Conservation (phyloP, 164 flowering plant genomes). For the Magnolia officinalis region DNA sequence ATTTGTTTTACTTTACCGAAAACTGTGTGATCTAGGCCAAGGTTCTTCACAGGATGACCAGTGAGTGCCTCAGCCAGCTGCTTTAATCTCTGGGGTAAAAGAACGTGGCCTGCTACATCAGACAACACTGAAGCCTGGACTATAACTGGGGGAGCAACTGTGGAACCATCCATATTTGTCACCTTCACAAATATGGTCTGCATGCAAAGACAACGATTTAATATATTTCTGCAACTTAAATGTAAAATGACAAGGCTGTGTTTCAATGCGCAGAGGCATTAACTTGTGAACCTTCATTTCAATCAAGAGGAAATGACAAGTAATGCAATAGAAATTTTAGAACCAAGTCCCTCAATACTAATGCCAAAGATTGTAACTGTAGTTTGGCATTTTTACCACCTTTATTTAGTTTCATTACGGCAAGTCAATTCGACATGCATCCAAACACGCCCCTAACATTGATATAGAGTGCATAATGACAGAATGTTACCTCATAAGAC, state of each 20-base stretch:
- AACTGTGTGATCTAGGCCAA: constrained; percentile 65
- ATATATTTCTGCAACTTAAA: not conserved
- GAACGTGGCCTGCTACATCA: constrained; percentile 30
- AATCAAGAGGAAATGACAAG: no score
- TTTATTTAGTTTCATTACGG: not conserved
- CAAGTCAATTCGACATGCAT: not conserved
- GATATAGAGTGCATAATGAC: not conserved
- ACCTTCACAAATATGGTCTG: constrained; percentile 57
- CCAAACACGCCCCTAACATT: not conserved
- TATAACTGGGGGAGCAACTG: constrained; percentile 49
- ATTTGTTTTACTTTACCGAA: constrained; percentile 75
- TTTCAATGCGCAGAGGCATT: not conserved
- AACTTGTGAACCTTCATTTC: not conserved
- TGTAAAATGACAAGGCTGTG: not conserved
- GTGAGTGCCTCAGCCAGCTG: constrained; percentile 62
- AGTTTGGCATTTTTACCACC: not conserved
- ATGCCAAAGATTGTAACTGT: not conserved
- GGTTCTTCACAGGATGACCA: constrained; percentile 49
- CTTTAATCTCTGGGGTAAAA: constrained; percentile 59
- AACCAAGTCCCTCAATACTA: not conserved
- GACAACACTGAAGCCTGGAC: constrained; percentile 65
- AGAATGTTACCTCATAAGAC: constrained; percentile 52
- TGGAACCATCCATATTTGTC: constrained; percentile 60
- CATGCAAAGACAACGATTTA: constrained; percentile 13
- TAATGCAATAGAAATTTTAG: not conserved